Evolutionary conservation across 495 filamentous ascomycete species (phyloP), one percentile per base, ranked within the genome.

Genomic region (Lichenothelia convexa): DNA sequence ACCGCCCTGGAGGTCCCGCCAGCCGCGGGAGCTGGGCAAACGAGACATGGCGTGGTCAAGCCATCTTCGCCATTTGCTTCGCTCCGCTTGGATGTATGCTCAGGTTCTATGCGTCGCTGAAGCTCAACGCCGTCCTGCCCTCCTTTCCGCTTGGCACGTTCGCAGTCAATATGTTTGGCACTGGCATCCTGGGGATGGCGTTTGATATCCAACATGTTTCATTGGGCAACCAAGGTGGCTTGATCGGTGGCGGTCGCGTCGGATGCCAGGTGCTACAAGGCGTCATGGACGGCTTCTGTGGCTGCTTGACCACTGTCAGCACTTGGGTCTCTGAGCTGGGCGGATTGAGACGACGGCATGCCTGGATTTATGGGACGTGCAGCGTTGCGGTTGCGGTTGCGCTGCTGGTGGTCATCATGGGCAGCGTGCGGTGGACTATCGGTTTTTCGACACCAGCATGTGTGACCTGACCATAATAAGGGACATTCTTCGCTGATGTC

Each of bases 71-170:
- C 0, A 60, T 89, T 17, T 74, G 83, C 4, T 93, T 97, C 55
- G 80, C 86, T 17, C 89, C 89, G 2, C 38, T 79, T 0, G 89
- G 89, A 0, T 86, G 78, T 44, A 56, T 92, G 1, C 52, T 66
- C 1, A 65, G 89, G 11, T 94, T 82, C 62, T 78, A 77, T 50
- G 52, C 63, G 0, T 80, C 76, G 2, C 56, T 80, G 20, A 50
- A 55, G 27, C 62, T 87, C 5, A 94, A 94, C 46, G 53, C 64
- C 0, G 58, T 70, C n/a, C 40, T 75, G 1, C 48, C 68, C 3
- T 56, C 65, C 0, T 95, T 97, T 44, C 89, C 89, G 1, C 56
- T 94, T 0, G 89, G 89, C 2, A 97, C 89, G 0, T 94, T 95
- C 53, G 54, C 57, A 6, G 84, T 80, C 7, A 97, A 97, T 45